Percentiles rank a stretch among this genome's conserved stretches.
phyloP scores from a whole-genome alignment of 1,284 basidiomycete species.

The Peniophora sp. region DNA sequence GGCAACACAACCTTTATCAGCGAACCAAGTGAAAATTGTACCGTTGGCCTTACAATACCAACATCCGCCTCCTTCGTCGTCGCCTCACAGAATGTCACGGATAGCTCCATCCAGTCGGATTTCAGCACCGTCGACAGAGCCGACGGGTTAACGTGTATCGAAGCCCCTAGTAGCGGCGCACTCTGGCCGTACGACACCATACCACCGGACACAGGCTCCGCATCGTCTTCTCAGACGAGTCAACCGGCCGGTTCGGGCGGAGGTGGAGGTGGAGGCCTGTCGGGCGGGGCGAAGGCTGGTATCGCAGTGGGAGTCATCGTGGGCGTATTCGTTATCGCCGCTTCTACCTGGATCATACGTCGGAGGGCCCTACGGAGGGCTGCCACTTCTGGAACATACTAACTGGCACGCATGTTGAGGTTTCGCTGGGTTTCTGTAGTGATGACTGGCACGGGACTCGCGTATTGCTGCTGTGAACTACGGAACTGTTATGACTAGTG shows the following conservation, averaged over 20 bases:
- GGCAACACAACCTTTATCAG: conserved; percentile 78
- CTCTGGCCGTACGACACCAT: conserved; percentile 66
- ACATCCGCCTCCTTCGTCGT: conserved; percentile 51
- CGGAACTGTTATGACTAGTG: no score
- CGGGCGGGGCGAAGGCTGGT: conserved; percentile 34
- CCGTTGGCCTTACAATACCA: conserved; percentile 39
- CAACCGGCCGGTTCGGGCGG: no score
- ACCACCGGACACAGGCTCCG: conserved; percentile 10
- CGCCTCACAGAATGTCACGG: conserved; percentile 34
- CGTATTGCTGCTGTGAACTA: no score
- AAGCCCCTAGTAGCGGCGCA: conserved; percentile 58
- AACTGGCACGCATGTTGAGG: no score
- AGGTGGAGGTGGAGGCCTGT: conserved; percentile 15
- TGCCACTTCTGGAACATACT: no score
- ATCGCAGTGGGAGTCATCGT: conserved; percentile 47
- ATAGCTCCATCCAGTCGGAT: conserved; percentile 39
- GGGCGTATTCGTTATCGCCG: conserved; percentile 34
- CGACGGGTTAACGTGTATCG: conserved; percentile 55
- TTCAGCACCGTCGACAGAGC: conserved; percentile 46
- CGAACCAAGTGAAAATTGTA: conserved; percentile 65
- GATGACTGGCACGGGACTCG: no score
- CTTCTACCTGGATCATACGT: conserved; percentile 40
- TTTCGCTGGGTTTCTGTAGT: no score
- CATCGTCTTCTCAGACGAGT: conserved; percentile 8
- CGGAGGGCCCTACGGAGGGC: conserved; percentile 28